A percentile compares a stretch with the other conserved stretches of the same genome.
phyloP scores from a whole-genome alignment of 2,329 filamentous ascomycete species.

The Graphilbum fragrans region DNA sequence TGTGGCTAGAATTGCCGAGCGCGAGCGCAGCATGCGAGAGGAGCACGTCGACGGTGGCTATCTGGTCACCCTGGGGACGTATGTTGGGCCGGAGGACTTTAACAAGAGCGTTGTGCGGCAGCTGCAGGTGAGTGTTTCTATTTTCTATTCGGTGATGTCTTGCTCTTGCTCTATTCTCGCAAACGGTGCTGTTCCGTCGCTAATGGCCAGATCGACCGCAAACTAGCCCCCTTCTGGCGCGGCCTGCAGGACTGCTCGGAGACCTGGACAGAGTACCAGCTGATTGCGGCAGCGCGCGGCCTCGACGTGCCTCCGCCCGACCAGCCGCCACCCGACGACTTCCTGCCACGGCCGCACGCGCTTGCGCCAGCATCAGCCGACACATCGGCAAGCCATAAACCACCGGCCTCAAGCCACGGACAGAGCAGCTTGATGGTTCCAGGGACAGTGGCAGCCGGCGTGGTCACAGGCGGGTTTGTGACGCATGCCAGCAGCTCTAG shows the following conservation, averaged over 20 bases:
- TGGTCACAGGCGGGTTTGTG: too few relatives aligned
- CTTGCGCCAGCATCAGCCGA: constrained; percentile 42
- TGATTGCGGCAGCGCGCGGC: constrained; percentile 81
- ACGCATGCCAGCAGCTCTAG: background rate
- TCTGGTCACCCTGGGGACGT: constrained; percentile 86
- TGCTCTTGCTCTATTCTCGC: background rate
- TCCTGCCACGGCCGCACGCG: constrained; percentile 35
- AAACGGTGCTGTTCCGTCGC: background rate
- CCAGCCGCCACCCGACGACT: constrained; percentile 62
- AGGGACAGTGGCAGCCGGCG: background rate
- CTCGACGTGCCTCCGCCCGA: constrained; percentile 76
- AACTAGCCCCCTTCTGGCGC: constrained; percentile 89
- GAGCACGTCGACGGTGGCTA: constrained; percentile 92
- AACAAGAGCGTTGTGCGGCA: constrained; percentile 81
- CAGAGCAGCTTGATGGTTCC: background rate
- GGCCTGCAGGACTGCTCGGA: constrained; percentile 81
- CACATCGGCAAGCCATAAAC: background rate
- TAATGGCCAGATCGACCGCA: constrained; percentile 65
- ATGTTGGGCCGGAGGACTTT: constrained; percentile 87
- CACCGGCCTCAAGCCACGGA: background rate
- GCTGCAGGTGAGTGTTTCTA: constrained; percentile 56
- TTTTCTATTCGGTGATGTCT: background rate
- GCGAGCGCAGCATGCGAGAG: constrained; percentile 80
- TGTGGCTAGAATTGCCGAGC: constrained; percentile 61
- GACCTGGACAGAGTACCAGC: constrained; percentile 87